A percentile compares a stretch with the other conserved stretches of the same genome.
These are phyloP conservation scores for Xerocomus potaroensis DNA, from an alignment of 768 basidiomycete species.

Conservation along the genomic window DNA sequence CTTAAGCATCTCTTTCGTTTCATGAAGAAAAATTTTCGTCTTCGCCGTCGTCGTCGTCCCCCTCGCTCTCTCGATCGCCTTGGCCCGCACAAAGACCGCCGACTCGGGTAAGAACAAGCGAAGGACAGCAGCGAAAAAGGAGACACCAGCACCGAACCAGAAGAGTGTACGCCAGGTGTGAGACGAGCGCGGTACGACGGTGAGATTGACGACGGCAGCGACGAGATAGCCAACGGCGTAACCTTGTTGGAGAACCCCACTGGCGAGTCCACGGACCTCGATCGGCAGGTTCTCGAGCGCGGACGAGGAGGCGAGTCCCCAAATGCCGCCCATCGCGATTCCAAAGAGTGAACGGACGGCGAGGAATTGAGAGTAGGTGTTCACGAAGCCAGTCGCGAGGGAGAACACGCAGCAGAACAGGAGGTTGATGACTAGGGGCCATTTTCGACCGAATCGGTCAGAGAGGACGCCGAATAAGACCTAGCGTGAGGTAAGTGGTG, in stretches of 20 bases:
- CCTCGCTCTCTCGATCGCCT: constrained; percentile 44
- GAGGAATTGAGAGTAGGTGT: constrained; percentile 75
- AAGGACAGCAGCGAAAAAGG: constrained; percentile 61
- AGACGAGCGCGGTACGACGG: constrained; percentile 37
- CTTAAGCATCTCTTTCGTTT: constrained; percentile 74
- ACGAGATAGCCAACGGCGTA: constrained; percentile 86
- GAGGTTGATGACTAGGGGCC: constrained; percentile 81
- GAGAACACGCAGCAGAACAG: constrained; percentile 67
- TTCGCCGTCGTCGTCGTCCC: constrained; percentile 42
- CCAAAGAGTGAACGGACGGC: constrained; percentile 81
- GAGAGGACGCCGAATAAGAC: constrained; percentile 80
- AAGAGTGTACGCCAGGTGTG: constrained; percentile 74
- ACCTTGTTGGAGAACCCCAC: constrained; percentile 84
- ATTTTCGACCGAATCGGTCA: constrained; percentile 90
- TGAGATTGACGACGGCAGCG: constrained; percentile 79
- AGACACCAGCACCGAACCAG: constrained; percentile 73
- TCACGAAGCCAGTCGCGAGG: constrained; percentile 76
- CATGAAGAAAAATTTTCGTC: constrained; percentile 67
- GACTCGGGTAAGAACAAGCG: constrained; percentile 75
- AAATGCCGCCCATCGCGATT: constrained; percentile 85
- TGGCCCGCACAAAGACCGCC: constrained; percentile 63
- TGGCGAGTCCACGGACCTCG: constrained; percentile 78
- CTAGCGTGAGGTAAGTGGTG: constrained; percentile 14
- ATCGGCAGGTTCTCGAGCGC: constrained; percentile 88
- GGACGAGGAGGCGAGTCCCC: constrained; percentile 79